These are phyloP conservation scores for Linum usitatissimum DNA, from an alignment of 345 rosid species.

Conservation along the genomic window DNA sequence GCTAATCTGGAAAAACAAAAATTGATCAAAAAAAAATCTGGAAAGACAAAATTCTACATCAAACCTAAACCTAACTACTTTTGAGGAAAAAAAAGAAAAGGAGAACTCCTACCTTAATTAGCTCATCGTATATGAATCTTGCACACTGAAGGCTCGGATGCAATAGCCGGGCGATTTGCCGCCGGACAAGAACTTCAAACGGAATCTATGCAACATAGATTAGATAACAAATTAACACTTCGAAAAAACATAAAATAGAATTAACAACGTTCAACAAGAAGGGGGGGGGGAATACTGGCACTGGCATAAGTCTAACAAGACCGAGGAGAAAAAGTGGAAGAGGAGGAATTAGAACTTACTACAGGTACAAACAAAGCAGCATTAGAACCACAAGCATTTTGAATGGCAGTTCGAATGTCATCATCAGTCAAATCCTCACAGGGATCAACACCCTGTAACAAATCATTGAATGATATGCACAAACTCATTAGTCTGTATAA, in stretches of 20 bases:
- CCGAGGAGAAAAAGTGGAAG: slow-evolving; percentile 6
- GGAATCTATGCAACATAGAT: slow-evolving; percentile 31
- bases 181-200: slow-evolving; percentile 58
- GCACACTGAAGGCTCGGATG: slow-evolving; percentile 68
- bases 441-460: slow-evolving; percentile 54
- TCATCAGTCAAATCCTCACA: slow-evolving; percentile 52
- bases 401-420: slow-evolving; percentile 54
- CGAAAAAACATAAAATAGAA: no score
- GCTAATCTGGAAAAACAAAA: slow-evolving; percentile 37
- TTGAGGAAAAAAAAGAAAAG: background rate
- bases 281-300: background rate
- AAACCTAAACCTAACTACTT: background rate
- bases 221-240: no score
- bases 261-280: no score
- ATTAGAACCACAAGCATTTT: slow-evolving; percentile 53
- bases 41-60: slow-evolving; percentile 4
- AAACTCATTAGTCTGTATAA: no score
- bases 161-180: slow-evolving; percentile 47
- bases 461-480: background rate
- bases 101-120: slow-evolving; percentile 39
- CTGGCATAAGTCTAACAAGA: background rate
- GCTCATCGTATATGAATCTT: slow-evolving; percentile 51
- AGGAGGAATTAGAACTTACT: slow-evolving; percentile 23
- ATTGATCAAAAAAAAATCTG: no score
- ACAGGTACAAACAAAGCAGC: slow-evolving; percentile 56